Evolutionary conservation across 1,139 yeast species (phyloP).

Genomic region (Pichia sp.): DNA sequence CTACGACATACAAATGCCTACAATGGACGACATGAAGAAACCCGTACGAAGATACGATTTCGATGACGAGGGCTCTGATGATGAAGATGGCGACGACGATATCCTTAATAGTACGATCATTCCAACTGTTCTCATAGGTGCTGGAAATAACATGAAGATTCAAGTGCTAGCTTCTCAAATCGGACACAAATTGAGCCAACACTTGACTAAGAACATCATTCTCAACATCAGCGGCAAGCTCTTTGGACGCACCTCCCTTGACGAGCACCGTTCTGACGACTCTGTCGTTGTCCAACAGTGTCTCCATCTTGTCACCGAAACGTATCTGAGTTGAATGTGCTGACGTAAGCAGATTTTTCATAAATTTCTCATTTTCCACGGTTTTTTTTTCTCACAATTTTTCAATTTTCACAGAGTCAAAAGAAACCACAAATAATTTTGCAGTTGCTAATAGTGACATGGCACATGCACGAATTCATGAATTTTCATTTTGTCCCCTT

Average conservation of each 20-base stretch:
- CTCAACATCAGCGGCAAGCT: conserved; percentile 42
- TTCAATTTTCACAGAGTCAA: not conserved
- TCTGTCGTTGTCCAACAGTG: conserved; percentile 8
- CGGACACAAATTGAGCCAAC: conserved; percentile 32
- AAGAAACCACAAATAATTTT: not conserved
- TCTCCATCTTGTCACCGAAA: conserved; percentile 5
- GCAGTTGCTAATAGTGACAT: not conserved
- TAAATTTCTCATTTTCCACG: not conserved
- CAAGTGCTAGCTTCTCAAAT: conserved; percentile 37
- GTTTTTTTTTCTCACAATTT: not conserved
- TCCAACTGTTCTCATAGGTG: conserved; percentile 32
- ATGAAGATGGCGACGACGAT: conserved; percentile 13
- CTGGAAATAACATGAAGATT: conserved; percentile 30
- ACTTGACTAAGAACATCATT: conserved; percentile 33
- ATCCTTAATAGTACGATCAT: conserved; percentile 24
- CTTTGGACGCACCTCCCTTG: conserved; percentile 22
- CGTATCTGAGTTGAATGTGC: conserved; percentile 1
- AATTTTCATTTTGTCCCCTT: too few relatives aligned
- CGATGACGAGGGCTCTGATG: conserved; percentile 17
- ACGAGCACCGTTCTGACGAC: conserved; percentile 11
- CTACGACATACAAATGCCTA: conserved; percentile 37
- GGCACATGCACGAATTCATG: not conserved
- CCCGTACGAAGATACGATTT: conserved; percentile 12
- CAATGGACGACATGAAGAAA: conserved; percentile 18
- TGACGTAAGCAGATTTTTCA: not conserved